phyloP scores from a whole-genome alignment of 257 asterid species.

The Gynochthodes officinalis region DNA sequence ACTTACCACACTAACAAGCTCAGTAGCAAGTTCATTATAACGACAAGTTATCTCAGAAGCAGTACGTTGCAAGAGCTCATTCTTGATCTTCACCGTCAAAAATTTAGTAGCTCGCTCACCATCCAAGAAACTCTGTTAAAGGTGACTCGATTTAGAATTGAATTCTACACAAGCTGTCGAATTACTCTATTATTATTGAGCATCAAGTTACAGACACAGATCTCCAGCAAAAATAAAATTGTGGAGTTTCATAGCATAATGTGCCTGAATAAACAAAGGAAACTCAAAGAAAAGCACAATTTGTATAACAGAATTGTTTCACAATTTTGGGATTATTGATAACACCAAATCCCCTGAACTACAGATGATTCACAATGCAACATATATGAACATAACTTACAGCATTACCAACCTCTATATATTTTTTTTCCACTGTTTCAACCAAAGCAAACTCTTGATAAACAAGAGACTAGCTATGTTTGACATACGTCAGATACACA shows the following conservation, averaged over 20 bases:
- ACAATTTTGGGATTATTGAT: background rate
- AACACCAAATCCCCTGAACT: background rate
- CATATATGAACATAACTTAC: background rate
- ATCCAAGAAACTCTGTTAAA: constrained; percentile 71
- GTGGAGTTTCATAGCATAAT: background rate
- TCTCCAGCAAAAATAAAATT: background rate
- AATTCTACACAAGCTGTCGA: background rate
- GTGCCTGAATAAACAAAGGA: background rate
- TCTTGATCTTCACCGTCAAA: constrained; percentile 52
- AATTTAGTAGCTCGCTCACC: constrained; percentile 70
- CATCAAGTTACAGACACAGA: background rate
- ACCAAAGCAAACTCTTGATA: background rate
- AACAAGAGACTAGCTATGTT: background rate
- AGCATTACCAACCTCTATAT: background rate
- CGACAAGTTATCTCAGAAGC: constrained; percentile 71
- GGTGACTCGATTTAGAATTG: background rate
- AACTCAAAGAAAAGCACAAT: background rate
- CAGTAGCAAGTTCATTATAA: constrained; percentile 76
- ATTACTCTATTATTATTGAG: background rate
- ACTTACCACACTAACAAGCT: constrained; percentile 78
- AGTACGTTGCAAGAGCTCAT: constrained; percentile 69
- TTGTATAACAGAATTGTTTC: background rate
- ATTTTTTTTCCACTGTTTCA: background rate
- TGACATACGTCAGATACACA: background rate
- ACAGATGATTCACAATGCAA: background rate